Evolutionary conservation across 805 yeast species (phyloP), one percentile per base, ranked within the genome.

Genomic region (Kurtzmaniella cleridarum): DNA sequence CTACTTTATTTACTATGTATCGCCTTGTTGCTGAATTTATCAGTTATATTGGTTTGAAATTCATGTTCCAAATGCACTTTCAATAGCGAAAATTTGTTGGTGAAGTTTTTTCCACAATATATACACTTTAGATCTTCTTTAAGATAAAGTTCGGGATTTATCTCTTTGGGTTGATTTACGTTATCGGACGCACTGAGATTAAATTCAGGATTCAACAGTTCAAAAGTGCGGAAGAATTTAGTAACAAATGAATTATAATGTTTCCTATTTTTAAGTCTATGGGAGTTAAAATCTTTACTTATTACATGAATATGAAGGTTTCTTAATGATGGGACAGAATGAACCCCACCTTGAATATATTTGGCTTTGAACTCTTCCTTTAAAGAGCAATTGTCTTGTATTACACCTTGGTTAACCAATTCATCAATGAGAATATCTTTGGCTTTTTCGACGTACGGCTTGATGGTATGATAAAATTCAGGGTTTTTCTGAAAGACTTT

Each of bases 241-340:
- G 89, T 76, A 15, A 68, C 79, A 59, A 86, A 86, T 3, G 89
- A 79, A 51, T 80, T 80, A 56, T 77, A 85, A 56, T 86, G 95
- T 40, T 67, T 71, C 42, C 71, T 75, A 47, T 78, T 65, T 54
- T 84, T 85, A 61, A 85, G 40, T 18, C 65, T 50, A 0, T 60
- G 60, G 8, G 84, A 75, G 46, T 64, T 50, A 50, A 81, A 73
- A 56, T 86, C 95, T 35, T 62, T 65, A 0, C 89, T 78, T 35
- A 86, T 67, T 17, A 86, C 76, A 60, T 86, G 95, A 14, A 86
- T 62, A 51, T 86, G 95, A 33, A 85, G 49, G 53, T 86, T 84
- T 30, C 58, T 59, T 71, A 85, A 54, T 1, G 89, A 80, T 2
- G 95, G 95, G 2, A 71, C 71, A 3, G 84, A 58, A 57, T 86